Evolutionary conservation across 371 early-diverging fungal species (phyloP).

Genomic region (Globomyces sp.): DNA sequence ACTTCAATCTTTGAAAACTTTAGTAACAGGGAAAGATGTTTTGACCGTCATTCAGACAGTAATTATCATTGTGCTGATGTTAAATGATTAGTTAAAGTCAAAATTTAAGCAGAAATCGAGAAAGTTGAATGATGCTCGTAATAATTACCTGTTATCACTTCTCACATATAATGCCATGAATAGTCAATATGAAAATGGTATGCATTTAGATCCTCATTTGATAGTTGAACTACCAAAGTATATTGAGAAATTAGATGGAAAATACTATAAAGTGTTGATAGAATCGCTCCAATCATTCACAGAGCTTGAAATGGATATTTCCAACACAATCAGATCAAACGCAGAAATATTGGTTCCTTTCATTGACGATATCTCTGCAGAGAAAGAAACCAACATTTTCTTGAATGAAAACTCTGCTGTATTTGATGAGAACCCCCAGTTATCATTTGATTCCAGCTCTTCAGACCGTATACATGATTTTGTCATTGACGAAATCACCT

Average conservation of each 20-base stretch:
- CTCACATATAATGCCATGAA: constrained; percentile 34
- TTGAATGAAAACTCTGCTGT: constrained; percentile 26
- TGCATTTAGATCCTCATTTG: no score
- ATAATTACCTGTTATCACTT: constrained; percentile 44
- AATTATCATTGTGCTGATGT: background rate
- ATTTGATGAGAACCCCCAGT: constrained; percentile 29
- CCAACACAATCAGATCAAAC: constrained; percentile 14
- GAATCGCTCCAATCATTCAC: constrained; percentile 25
- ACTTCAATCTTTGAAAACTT: constrained; percentile 36
- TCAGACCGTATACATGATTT: constrained; percentile 28
- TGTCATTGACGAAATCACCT: constrained; percentile 42
- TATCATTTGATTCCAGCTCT: constrained; percentile 30
- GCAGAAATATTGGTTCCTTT: constrained; percentile 16
- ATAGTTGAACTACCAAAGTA: constrained; percentile 35
- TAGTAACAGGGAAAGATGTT: constrained; percentile 40
- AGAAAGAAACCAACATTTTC: constrained; percentile 33
- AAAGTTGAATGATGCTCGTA: constrained; percentile 35
- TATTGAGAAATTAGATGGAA: constrained; percentile 44
- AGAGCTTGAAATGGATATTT: constrained; percentile 25
- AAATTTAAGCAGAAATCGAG: constrained; percentile 25
- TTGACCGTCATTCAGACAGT: constrained; percentile 43
- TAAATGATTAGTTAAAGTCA: constrained; percentile 32
- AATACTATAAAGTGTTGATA: constrained; percentile 25
- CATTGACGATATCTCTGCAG: constrained; percentile 1
- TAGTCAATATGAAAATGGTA: constrained; percentile 23